These are phyloP conservation scores for Phytophthora cajani DNA, from an alignment of 352 stramenopile species.

Conservation along the genomic window DNA sequence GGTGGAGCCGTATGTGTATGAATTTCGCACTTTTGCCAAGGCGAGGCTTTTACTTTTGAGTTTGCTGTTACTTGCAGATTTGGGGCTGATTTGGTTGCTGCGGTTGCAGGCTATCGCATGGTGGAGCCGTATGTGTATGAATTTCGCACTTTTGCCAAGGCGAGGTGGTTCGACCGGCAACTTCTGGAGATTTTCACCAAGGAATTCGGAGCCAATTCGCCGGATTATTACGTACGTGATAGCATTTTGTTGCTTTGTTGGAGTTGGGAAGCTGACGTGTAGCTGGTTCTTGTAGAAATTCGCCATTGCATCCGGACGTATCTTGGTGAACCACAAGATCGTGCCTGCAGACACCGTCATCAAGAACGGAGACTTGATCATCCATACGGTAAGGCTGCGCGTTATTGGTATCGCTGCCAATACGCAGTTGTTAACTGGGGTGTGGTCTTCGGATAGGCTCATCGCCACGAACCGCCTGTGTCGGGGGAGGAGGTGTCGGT, in stretches of 20 bases:
- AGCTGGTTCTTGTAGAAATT: constrained; percentile 61
- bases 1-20: constrained; percentile 95
- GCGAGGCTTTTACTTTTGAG: constrained; percentile 50
- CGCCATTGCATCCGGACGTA: constrained; percentile 93
- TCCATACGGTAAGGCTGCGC: constrained; percentile 76
- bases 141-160: constrained; percentile 96
- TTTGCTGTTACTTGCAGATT: neutral
- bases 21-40: constrained; percentile 96
- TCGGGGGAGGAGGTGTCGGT: constrained; percentile 80
- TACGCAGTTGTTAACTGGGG: constrained; percentile 1
- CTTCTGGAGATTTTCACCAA: constrained; percentile 92
- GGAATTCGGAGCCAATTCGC: constrained; percentile 86
- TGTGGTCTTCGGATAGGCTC: constrained; percentile 56
- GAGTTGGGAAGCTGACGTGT: constrained; percentile 7
- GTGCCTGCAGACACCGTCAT: constrained; percentile 84
- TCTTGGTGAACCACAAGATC: constrained; percentile 92
- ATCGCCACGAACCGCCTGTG: constrained; percentile 97
- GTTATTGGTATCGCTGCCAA: neutral
- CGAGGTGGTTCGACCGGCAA: constrained; percentile 92
- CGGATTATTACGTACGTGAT: constrained; percentile 83
- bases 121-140: constrained; percentile 96
- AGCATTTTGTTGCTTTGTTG: neutral
- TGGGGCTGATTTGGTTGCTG: constrained; percentile 11
- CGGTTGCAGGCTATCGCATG: constrained; percentile 71
- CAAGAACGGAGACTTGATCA: constrained; percentile 93